A percentile compares a stretch with the other conserved stretches of the same genome.
Conservation (phyloP, 2,329 filamentous ascomycete genomes). For the Talaromyces sp. region DNA sequence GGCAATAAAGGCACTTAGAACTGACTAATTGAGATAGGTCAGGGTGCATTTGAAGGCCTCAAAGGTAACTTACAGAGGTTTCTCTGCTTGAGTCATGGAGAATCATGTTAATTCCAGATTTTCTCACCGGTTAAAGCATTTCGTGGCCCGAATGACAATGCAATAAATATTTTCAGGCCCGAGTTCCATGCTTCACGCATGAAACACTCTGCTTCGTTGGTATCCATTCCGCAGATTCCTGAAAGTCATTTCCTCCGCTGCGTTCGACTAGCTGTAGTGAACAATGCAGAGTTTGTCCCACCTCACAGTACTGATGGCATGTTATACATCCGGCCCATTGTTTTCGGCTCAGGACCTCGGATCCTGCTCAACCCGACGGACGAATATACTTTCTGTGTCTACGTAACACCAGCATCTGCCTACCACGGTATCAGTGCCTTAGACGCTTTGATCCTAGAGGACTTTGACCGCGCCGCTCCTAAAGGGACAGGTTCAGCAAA, state of each 20-base stretch:
- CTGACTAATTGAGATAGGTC: background rate
- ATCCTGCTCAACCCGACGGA: slow-evolving; percentile 81
- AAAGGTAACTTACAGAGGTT: background rate
- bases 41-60: slow-evolving; percentile 4
- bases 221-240: slow-evolving; percentile 79
- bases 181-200: slow-evolving; percentile 78
- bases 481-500: slow-evolving; percentile 89
- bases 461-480: slow-evolving; percentile 87
- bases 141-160: slow-evolving; percentile 2
- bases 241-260: slow-evolving; percentile 70
- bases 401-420: slow-evolving; percentile 84
- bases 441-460: slow-evolving; percentile 78
- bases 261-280: slow-evolving; percentile 73
- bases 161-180: slow-evolving; percentile 82
- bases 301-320: slow-evolving; percentile 83
- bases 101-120: background rate
- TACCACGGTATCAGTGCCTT: slow-evolving; percentile 89
- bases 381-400: slow-evolving; percentile 88
- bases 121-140: background rate
- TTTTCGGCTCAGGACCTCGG: slow-evolving; percentile 87
- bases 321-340: slow-evolving; percentile 85
- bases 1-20: background rate
- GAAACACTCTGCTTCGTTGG: slow-evolving; percentile 76
- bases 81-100: background rate
- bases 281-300: slow-evolving; percentile 88